These are phyloP conservation scores for Neckera pumila DNA, from an alignment of 225 moss, liverwort and hornwort species.

Conservation along the genomic window DNA sequence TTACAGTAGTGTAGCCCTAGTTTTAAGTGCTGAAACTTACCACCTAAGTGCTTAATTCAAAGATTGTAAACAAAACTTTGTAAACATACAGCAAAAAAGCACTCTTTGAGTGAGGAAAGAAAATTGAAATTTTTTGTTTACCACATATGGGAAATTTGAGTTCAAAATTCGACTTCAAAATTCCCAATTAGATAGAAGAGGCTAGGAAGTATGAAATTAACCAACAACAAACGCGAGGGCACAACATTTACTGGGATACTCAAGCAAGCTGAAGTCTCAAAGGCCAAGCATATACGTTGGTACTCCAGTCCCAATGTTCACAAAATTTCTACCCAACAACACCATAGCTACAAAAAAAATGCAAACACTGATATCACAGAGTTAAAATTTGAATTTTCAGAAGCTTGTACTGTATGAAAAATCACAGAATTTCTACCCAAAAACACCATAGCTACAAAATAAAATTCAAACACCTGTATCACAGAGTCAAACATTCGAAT, in stretches of 20 bases:
- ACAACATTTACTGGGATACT: not conserved
- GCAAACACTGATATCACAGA: not conserved
- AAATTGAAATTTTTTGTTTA: not conserved
- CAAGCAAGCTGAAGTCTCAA: not conserved
- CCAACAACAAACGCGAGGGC: not conserved
- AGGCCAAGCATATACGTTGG: not conserved
- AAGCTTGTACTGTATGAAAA: not conserved
- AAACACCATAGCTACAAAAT: not conserved
- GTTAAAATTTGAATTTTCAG: not conserved
- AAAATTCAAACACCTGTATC: not conserved
- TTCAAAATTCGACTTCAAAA: not conserved
- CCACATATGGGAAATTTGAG: not conserved
- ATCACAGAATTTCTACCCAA: not conserved
- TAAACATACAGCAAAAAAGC: not conserved
- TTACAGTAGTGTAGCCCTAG: not conserved
- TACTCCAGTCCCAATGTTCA: not conserved
- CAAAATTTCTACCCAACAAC: not conserved
- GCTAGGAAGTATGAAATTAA: not conserved
- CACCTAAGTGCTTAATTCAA: not conserved
- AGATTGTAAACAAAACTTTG: not conserved
- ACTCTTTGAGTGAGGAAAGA: not conserved
- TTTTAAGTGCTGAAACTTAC: not conserved
- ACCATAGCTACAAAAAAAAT: not conserved
- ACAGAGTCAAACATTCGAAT: not conserved
- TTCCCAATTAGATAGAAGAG: not conserved